These are phyloP conservation scores for Diaporthe capsici DNA, from an alignment of 2,329 filamentous ascomycete species.

Conservation along the genomic window DNA sequence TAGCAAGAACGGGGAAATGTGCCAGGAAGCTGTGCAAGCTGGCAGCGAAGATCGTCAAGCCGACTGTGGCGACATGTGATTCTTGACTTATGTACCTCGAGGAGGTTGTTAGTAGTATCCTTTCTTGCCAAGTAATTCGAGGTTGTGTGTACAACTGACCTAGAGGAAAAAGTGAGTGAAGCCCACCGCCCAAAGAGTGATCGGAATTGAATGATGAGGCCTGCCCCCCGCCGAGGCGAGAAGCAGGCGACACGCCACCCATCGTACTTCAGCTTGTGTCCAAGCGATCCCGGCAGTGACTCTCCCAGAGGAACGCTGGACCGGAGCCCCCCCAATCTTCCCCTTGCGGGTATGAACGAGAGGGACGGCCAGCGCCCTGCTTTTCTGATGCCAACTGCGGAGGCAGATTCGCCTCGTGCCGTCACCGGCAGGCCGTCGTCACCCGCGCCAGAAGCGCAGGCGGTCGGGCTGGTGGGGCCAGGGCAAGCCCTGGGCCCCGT, in stretches of 20 bases:
- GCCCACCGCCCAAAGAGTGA: slow-evolving; percentile 51
- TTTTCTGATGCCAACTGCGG: slow-evolving; percentile 54
- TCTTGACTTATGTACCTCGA: background rate
- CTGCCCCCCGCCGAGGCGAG: slow-evolving; percentile 39
- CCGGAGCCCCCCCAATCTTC: slow-evolving; percentile 37
- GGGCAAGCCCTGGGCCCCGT: slow-evolving; percentile 43
- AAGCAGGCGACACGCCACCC: slow-evolving; percentile 48
- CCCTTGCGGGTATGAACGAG: slow-evolving; percentile 35
- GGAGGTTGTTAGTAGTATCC: slow-evolving; percentile 50
- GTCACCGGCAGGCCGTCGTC: slow-evolving; percentile 49
- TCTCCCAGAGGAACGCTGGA: slow-evolving; percentile 47
- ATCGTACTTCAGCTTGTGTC: slow-evolving; percentile 52
- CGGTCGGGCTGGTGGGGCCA: slow-evolving; percentile 42
- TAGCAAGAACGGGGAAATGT: background rate
- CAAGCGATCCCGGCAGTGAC: slow-evolving; percentile 50
- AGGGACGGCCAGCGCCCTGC: slow-evolving; percentile 47
- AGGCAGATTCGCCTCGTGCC: slow-evolving; percentile 49
- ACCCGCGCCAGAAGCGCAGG: slow-evolving; percentile 38
- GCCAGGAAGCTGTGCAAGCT: background rate
- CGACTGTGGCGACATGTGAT: background rate
- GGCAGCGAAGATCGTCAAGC: background rate
- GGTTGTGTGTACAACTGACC: slow-evolving; percentile 45
- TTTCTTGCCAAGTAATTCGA: slow-evolving; percentile 18
- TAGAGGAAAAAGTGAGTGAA: slow-evolving; percentile 46
- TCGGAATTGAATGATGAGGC: slow-evolving; percentile 51